These are phyloP conservation scores for Cicer cuneatum DNA, from an alignment of 306 rosid genomes.

Conservation along the genomic window DNA sequence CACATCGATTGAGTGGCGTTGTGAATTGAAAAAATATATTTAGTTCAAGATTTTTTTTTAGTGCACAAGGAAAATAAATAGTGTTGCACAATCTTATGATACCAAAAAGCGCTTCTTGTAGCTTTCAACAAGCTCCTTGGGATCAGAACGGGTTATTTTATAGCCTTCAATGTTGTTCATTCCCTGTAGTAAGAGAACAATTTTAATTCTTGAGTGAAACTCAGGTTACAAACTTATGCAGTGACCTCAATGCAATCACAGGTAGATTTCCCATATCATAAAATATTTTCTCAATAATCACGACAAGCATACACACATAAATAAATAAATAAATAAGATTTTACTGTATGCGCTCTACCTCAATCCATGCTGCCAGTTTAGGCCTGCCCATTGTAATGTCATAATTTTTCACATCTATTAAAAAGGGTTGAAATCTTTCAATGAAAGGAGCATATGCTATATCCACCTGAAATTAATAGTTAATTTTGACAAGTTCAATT, in stretches of 20 bases:
- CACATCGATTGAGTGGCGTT: not conserved
- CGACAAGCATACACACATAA: not conserved
- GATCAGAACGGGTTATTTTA: conserved; percentile 60
- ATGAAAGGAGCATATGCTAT: conserved; percentile 85
- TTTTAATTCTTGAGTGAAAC: not conserved
- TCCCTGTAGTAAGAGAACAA: conserved; percentile 51
- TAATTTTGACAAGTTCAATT: not conserved
- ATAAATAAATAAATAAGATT: not conserved
- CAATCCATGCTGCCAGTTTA: conserved; percentile 69
- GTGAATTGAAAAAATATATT: conserved; percentile 5
- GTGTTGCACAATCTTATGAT: not conserved
- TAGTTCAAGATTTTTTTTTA: not conserved
- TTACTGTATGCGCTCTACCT: conserved; percentile 51
- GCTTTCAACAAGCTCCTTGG: conserved; percentile 62
- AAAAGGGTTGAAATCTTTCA: conserved; percentile 74
- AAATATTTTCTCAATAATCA: not conserved
- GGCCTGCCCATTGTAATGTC: conserved; percentile 75
- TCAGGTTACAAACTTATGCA: conserved; percentile 21
- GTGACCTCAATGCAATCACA: not conserved
- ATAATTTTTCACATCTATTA: conserved; percentile 63
- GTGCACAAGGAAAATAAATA: too few species aligned
- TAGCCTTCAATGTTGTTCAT: conserved; percentile 66
- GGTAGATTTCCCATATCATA: not conserved
- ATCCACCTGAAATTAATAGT: conserved; percentile 66
- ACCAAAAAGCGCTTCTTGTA: conserved; percentile 67